Percentiles rank a stretch among this genome's conserved stretches.
Conservation (phyloP, 345 rosid genomes). For the Orychophragmus violaceus region DNA sequence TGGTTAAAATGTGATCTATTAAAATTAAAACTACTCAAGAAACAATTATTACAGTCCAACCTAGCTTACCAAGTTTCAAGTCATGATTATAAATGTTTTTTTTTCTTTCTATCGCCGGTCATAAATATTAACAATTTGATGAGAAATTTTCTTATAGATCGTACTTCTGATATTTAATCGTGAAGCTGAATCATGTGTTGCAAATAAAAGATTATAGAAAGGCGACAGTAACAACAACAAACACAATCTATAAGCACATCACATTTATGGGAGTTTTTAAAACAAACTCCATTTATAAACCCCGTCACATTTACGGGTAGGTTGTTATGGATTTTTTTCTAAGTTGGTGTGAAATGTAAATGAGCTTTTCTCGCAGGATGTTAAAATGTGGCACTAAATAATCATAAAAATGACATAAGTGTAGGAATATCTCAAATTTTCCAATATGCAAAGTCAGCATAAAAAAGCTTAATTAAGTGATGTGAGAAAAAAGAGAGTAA, state of each 20-base stretch:
- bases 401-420: constrained; percentile 15
- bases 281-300: constrained; percentile 18
- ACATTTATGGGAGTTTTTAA: constrained; percentile 5
- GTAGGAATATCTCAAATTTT: constrained; percentile 18
- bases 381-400: background rate
- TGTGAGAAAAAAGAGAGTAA: constrained; percentile 21
- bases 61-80: no score
- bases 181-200: background rate
- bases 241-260: constrained; percentile 8
- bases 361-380: constrained; percentile 6
- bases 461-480: constrained; percentile 27
- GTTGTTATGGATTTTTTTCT: constrained; percentile 23
- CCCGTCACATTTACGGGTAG: constrained; percentile 18
- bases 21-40: no score
- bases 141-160: background rate
- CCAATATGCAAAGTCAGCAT: constrained; percentile 27
- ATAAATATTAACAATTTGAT: background rate
- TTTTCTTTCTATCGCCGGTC: no score
- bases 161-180: background rate
- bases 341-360: constrained; percentile 23
- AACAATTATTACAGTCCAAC: no score
- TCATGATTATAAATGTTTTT: no score
- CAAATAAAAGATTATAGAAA: background rate
- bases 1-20: no score
- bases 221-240: background rate